phyloP scores from a whole-genome alignment of 169 alveolate species.

The Eimeria falciformis region DNA sequence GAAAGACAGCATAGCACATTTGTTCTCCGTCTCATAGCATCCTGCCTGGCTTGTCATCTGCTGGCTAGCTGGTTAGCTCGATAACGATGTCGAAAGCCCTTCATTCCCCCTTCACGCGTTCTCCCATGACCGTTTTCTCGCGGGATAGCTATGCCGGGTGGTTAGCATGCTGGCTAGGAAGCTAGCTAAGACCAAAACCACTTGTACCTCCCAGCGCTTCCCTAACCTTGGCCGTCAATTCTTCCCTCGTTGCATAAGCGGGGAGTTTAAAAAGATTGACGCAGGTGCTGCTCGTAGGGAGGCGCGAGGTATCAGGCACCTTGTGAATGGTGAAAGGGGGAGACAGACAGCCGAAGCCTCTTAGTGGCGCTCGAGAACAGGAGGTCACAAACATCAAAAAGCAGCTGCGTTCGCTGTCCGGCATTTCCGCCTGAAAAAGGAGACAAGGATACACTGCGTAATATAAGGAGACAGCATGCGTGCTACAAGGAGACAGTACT shows the following conservation, averaged over 20 bases:
- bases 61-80: conserved; percentile 24
- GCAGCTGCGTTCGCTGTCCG: conserved; percentile 90
- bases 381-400: conserved; percentile 97
- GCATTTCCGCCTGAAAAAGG: conserved; percentile 82
- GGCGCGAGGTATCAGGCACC: conserved; percentile 89
- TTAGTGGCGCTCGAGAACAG: conserved; percentile 96
- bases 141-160: neutral
- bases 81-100: neutral
- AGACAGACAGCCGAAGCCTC: conserved; percentile 92
- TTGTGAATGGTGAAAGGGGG: conserved; percentile 95
- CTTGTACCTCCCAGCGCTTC: conserved; percentile 93
- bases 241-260: conserved; percentile 89
- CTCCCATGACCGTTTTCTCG: neutral
- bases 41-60: neutral
- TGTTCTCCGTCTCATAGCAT: too few relatives aligned
- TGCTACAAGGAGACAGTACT: neutral
- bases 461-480: conserved; percentile 6
- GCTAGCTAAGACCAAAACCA: conserved; percentile 91
- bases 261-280: conserved; percentile 97
- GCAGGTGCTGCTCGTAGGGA: conserved; percentile 97
- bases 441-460: neutral
- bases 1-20: too few relatives aligned
- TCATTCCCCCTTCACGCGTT: neutral
- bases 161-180: conserved; percentile 1
- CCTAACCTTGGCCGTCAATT: conserved; percentile 86